Conservation (phyloP, 2,329 filamentous ascomycete species). For the Diaporthe eres region DNA sequence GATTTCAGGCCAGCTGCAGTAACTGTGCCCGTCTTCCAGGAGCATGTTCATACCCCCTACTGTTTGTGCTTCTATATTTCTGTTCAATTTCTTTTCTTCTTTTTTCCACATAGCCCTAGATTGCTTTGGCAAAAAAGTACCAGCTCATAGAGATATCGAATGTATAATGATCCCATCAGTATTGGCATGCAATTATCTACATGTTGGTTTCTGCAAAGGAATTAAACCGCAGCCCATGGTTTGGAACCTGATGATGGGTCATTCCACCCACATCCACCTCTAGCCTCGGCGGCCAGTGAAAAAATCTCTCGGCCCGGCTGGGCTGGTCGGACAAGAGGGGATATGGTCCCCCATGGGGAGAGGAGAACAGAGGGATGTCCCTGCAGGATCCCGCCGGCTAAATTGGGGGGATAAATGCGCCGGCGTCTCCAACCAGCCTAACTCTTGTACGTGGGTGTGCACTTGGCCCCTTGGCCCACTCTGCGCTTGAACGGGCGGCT, state of each 20-base stretch:
- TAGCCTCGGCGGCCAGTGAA: neutral
- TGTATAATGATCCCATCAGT: neutral
- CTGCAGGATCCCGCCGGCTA: constrained; percentile 28
- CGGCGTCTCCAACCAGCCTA: neutral
- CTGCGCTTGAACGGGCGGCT: constrained; percentile 11
- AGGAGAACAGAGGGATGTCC: constrained; percentile 17
- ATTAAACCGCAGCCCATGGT: too few species aligned
- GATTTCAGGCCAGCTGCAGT: neutral
- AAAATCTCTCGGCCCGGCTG: constrained; percentile 9
- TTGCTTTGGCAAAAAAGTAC: neutral
- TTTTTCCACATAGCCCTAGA: neutral
- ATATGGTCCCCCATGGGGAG: neutral
- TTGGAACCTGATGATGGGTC: neutral
- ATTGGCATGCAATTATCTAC: neutral
- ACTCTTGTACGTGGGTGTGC: neutral
- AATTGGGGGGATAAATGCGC: constrained; percentile 28
- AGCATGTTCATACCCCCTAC: constrained; percentile 31
- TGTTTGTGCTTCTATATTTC: neutral
- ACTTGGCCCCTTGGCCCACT: constrained; percentile 13
- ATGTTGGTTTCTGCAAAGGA: neutral
- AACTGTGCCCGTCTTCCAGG: neutral
- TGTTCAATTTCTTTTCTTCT: neutral
- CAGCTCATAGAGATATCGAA: neutral
- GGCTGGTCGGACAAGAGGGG: constrained; percentile 21
- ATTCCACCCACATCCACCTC: neutral